Evolutionary conservation across 495 filamentous ascomycete species (phyloP).

Genomic region (Opeltia flavorubescens): DNA sequence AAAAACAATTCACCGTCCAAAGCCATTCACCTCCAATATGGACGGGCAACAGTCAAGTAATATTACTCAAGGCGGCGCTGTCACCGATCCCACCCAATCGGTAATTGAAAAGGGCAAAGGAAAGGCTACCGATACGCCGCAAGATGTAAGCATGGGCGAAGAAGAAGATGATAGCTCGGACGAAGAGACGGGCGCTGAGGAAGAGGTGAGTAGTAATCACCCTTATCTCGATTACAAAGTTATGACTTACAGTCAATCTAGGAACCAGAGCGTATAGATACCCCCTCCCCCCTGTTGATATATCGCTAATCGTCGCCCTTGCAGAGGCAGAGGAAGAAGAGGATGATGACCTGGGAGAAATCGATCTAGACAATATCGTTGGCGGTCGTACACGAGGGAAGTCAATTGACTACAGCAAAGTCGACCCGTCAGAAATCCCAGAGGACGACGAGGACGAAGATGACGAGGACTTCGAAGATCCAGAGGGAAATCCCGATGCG

Average conservation of each 20-base stretch:
- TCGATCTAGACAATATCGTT: slow-evolving; percentile 81
- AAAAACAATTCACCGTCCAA: neutral
- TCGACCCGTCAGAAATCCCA: slow-evolving; percentile 57
- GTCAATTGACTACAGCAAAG: slow-evolving; percentile 68
- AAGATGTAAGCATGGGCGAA: slow-evolving; percentile 54
- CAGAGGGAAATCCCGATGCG: slow-evolving; percentile 14
- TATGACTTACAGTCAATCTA: slow-evolving; percentile 2
- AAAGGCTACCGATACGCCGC: slow-evolving; percentile 30
- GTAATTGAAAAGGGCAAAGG: slow-evolving; percentile 45
- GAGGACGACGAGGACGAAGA: slow-evolving; percentile 69
- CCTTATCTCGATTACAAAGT: neutral
- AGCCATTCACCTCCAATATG: neutral
- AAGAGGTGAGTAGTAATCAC: slow-evolving; percentile 51
- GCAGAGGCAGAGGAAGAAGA: slow-evolving; percentile 26
- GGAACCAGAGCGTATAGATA: slow-evolving; percentile 5
- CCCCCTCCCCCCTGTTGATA: slow-evolving; percentile 1
- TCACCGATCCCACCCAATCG: slow-evolving; percentile 20
- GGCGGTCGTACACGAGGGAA: slow-evolving; percentile 68
- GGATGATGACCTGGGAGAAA: slow-evolving; percentile 72
- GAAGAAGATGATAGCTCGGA: slow-evolving; percentile 55
- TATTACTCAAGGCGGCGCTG: slow-evolving; percentile 2
- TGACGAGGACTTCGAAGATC: slow-evolving; percentile 25
- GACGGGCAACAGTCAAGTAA: neutral
- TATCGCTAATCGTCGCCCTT: slow-evolving; percentile 18
- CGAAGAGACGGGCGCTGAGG: slow-evolving; percentile 42